Base-by-base conservation (phyloP, 2,329 filamentous ascomycete genomes). In the Diaporthe batatas region DNA sequence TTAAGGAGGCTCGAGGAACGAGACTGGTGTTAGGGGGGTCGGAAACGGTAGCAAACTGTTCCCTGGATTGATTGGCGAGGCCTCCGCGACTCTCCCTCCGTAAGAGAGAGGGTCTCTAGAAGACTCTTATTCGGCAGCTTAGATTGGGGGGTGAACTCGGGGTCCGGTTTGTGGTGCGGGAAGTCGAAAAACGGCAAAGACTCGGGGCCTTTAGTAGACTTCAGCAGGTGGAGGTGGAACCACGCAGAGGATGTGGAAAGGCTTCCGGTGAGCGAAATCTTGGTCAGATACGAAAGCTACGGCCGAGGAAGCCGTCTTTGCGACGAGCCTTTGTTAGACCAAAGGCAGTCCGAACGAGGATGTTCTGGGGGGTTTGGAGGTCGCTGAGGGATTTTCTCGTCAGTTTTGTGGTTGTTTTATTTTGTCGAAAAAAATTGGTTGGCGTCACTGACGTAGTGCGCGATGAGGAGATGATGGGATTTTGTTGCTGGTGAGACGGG, bases 41-140 rank as follows among this genome's bases (percentile, higher is more conserved):
- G 94, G 89, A 96, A 98, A 86, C 92, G 93, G 88, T 95, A 97
- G 86, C 92, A 93, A 88, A 94, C 93, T 90, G 94, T 93, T 92
- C 92, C 94, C 90, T 93, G 89, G 89, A 89, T 92, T 90, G 92
- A 91, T 91, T 93, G 94, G 92, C 94, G 93, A 94, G 94, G 94
- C 93, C 94, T 96, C 93, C 93, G 94, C 93, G 95, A 98, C 94
- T 96, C 96, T 97, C 96, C 96, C 96, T 95, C 96, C 85, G 87
- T 88, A 88, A 96, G 96, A 98, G 95, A 96, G 98, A 98, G 96
- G 97, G 95, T 93, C 93, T 92, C 90, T 91, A 91, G 92, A 92
- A 91, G 91, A 92, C 93, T 97, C 94, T 94, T 98, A 99, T 99
- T 96, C 96, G 96, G 96, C 96, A 98, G 96, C 94, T 97, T 93